phyloP scores from a whole-genome alignment of 768 basidiomycete species.

The Boletus subparvulus region DNA sequence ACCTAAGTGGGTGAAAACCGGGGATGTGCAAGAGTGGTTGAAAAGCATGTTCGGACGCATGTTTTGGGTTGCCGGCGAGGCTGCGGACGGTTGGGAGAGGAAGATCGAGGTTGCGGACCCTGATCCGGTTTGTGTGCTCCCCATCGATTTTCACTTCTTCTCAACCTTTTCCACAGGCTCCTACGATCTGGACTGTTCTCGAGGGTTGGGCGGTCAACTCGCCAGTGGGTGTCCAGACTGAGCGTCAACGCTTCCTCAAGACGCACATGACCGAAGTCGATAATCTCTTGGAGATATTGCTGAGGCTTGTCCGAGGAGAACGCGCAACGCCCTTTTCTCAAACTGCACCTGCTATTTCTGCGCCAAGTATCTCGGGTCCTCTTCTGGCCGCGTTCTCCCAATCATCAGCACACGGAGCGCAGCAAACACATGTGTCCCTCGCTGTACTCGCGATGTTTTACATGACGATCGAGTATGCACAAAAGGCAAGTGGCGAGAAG shows the following conservation, averaged over 20 bases:
- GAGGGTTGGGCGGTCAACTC: constrained; percentile 90
- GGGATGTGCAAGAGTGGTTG: constrained; percentile 93
- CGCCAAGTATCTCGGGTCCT: constrained; percentile 65
- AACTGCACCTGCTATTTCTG: constrained; percentile 57
- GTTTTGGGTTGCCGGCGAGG: constrained; percentile 83
- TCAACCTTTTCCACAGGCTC: constrained; percentile 54
- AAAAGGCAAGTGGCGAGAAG: constrained; percentile 63
- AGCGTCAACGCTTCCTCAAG: constrained; percentile 85
- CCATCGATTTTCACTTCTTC: background rate
- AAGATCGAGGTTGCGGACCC: constrained; percentile 92
- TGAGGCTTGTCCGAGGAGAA: constrained; percentile 89
- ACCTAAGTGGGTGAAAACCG: constrained; percentile 95
- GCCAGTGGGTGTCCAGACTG: constrained; percentile 66
- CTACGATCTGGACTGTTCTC: constrained; percentile 87
- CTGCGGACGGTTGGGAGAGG: constrained; percentile 90
- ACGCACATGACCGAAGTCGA: constrained; percentile 85
- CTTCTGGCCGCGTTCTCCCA: constrained; percentile 66
- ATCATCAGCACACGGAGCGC: constrained; percentile 77
- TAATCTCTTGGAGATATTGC: constrained; percentile 88
- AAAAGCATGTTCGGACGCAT: constrained; percentile 84
- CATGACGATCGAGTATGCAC: constrained; percentile 79
- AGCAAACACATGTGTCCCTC: constrained; percentile 93
- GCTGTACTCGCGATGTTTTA: constrained; percentile 91
- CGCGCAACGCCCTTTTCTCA: constrained; percentile 72
- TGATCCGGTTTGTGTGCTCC: constrained; percentile 71